Evolutionary conservation across 768 basidiomycete species (phyloP).

Genomic region (Macrolepiota dolichaula): DNA sequence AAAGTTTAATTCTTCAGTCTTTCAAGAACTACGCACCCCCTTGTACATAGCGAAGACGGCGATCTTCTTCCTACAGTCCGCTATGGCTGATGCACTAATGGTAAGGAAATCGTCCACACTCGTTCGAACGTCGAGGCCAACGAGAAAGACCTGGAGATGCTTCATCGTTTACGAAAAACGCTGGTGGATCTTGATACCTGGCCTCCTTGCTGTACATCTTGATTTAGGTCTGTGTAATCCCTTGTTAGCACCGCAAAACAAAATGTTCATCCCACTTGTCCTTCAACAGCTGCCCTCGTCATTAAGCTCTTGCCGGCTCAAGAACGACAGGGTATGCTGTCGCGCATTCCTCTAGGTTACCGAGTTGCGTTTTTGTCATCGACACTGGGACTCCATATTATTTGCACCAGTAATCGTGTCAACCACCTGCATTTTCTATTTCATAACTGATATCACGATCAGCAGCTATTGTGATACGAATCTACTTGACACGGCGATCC

Average conservation of each 20-base stretch:
- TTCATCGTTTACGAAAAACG: neutral
- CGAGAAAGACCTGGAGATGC: neutral
- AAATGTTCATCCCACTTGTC: neutral
- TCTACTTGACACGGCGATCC: neutral
- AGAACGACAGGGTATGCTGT: neutral
- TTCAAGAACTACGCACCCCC: neutral
- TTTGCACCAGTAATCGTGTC: neutral
- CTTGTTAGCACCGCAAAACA: neutral
- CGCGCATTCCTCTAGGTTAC: slow-evolving; percentile 2
- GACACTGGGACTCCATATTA: neutral
- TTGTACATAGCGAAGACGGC: neutral
- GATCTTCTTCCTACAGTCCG: slow-evolving; percentile 4
- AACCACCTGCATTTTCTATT: neutral
- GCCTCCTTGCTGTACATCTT: neutral
- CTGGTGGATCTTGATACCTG: slow-evolving; percentile 2
- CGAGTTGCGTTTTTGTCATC: neutral
- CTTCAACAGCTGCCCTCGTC: neutral
- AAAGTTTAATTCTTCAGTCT: neutral
- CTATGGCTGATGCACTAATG: neutral
- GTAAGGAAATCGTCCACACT: neutral
- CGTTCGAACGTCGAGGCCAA: neutral
- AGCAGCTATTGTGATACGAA: neutral
- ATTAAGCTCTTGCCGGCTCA: neutral
- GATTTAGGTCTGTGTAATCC: neutral
- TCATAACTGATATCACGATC: too few species aligned